These are phyloP conservation scores for Neophaeococcomyces aloes DNA, from an alignment of 2,329 filamentous ascomycete genomes.

Conservation along the genomic window DNA sequence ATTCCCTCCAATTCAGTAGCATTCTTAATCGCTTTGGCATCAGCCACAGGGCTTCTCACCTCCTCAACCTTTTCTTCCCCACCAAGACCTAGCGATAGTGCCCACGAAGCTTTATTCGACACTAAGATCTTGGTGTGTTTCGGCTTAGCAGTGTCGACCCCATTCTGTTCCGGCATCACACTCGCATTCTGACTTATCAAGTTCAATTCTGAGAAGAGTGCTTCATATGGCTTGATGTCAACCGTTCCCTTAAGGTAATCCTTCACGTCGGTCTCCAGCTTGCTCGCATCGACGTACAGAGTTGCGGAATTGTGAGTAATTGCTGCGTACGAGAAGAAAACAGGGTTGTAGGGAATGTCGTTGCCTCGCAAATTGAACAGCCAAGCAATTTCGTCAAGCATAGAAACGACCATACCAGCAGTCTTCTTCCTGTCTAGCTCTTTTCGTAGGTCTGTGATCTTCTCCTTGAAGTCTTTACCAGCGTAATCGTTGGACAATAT, in stretches of 20 bases:
- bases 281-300: slow-evolving; percentile 73
- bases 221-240: slow-evolving; percentile 66
- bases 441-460: slow-evolving; percentile 77
- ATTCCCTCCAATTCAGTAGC: slow-evolving; percentile 81
- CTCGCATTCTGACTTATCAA: slow-evolving; percentile 45
- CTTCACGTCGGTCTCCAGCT: slow-evolving; percentile 59
- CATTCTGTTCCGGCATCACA: slow-evolving; percentile 26
- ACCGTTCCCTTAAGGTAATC: slow-evolving; percentile 62
- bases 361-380: slow-evolving; percentile 93
- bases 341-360: slow-evolving; percentile 95
- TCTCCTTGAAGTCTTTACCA: slow-evolving; percentile 71
- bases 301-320: slow-evolving; percentile 66
- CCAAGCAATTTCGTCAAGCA: slow-evolving; percentile 90
- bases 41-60: slow-evolving; percentile 71
- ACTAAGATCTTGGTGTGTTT: slow-evolving; percentile 62
- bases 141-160: slow-evolving; percentile 25
- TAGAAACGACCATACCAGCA: slow-evolving; percentile 71
- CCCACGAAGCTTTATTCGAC: slow-evolving; percentile 88
- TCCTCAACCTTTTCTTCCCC: slow-evolving; percentile 80
- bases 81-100: slow-evolving; percentile 74
- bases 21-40: slow-evolving; percentile 93
- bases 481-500: slow-evolving; percentile 62
- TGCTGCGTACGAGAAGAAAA: slow-evolving; percentile 94
- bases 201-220: slow-evolving; percentile 69
- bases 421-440: slow-evolving; percentile 85